Percentiles rank a stretch among this genome's conserved stretches.
Evolutionary conservation across 192 early-diverging fungal genomes (phyloP).

Genomic region (Backusella tarrabulga): DNA sequence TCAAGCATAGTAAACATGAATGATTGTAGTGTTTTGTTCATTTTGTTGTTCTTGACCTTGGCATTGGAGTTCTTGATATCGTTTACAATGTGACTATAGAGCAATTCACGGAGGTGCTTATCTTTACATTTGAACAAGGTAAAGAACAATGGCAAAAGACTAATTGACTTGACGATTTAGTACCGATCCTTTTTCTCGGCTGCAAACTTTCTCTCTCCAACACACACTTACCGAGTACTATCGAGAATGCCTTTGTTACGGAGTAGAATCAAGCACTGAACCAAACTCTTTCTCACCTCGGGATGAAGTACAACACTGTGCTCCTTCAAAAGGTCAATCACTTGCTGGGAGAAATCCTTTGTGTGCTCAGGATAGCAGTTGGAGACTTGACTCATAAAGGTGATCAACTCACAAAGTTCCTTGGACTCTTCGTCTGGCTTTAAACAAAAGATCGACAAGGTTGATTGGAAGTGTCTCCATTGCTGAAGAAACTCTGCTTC

Average conservation of each 20-base stretch:
- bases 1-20: constrained; percentile 98
- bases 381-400: constrained; percentile 87
- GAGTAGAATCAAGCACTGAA: constrained; percentile 84
- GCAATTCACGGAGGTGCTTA: constrained; percentile 82
- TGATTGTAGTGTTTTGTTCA: constrained; percentile 96
- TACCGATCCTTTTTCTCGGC: neutral
- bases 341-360: constrained; percentile 74
- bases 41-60: constrained; percentile 93
- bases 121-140: constrained; percentile 93
- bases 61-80: constrained; percentile 94
- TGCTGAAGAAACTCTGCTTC: constrained; percentile 93
- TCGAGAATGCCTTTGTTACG: constrained; percentile 81
- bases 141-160: constrained; percentile 90
- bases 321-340: constrained; percentile 81
- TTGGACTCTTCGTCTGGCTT: constrained; percentile 81
- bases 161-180: neutral
- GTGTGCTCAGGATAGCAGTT: constrained; percentile 87
- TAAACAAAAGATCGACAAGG: constrained; percentile 82
- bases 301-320: constrained; percentile 81
- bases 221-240: constrained; percentile 45
- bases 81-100: constrained; percentile 93
- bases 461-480: constrained; percentile 87
- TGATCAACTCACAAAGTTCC: constrained; percentile 86
- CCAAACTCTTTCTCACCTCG: constrained; percentile 82
- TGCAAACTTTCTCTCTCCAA: neutral